Conservation (phyloP, 2,329 filamentous ascomycete genomes). For the Knoxdaviesia capensis region DNA sequence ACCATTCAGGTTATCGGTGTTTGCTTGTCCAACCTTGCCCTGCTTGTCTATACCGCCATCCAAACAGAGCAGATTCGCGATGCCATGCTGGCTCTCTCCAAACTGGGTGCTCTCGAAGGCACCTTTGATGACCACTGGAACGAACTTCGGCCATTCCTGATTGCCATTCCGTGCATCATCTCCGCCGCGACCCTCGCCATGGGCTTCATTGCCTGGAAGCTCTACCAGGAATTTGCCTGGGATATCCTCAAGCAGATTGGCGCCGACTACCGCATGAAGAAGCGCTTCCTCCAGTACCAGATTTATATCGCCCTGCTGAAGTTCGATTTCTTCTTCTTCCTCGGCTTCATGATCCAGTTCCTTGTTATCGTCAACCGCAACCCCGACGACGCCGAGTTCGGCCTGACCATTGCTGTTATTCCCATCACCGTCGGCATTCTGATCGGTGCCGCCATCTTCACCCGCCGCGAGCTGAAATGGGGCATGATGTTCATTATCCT, state of each 20-base stretch:
- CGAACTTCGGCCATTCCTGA: slow-evolving; percentile 52
- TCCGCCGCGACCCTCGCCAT: slow-evolving; percentile 54
- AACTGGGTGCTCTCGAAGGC: slow-evolving; percentile 7
- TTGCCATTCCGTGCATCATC: slow-evolving; percentile 73
- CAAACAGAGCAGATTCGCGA: slow-evolving; percentile 79
- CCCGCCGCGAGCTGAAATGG: slow-evolving; percentile 52
- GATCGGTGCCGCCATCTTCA: slow-evolving; percentile 66
- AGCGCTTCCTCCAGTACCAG: slow-evolving; percentile 90
- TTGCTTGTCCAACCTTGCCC: slow-evolving; percentile 76
- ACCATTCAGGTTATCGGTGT: slow-evolving; percentile 96
- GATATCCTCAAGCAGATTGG: slow-evolving; percentile 99
- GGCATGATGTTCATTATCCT: slow-evolving; percentile 67
- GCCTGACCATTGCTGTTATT: slow-evolving; percentile 71
- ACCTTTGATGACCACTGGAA: slow-evolving; percentile 36
- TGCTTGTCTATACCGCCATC: slow-evolving; percentile 82
- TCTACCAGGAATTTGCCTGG: slow-evolving; percentile 98
- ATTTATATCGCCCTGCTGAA: slow-evolving; percentile 96
- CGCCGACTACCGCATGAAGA: slow-evolving; percentile 90
- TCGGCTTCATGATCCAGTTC: slow-evolving; percentile 96
- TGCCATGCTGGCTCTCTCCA: slow-evolving; percentile 35
- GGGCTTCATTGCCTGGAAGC: slow-evolving; percentile 69
- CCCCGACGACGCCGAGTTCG: slow-evolving; percentile 53
- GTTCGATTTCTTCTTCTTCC: slow-evolving; percentile 99
- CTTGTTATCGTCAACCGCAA: slow-evolving; percentile 66
- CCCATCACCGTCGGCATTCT: slow-evolving; percentile 83